Evolutionary conservation across 768 basidiomycete species (phyloP).

Genomic region (Naganishia vaughanmartiniae): DNA sequence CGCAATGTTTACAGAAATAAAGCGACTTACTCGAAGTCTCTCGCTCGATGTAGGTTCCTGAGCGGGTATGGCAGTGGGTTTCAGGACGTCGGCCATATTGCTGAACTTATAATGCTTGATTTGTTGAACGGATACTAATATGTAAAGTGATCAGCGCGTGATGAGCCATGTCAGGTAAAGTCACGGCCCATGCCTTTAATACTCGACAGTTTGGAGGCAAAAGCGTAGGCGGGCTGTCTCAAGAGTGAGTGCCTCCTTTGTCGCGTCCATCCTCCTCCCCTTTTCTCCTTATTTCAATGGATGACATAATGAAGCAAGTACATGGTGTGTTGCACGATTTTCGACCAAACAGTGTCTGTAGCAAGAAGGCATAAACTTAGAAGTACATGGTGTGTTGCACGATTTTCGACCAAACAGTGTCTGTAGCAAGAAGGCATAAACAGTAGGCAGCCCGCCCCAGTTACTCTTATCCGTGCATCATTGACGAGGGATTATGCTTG

Average conservation of each 20-base stretch:
- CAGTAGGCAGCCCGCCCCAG: too few relatives aligned
- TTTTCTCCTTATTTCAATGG: background rate
- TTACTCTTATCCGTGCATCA: too few relatives aligned
- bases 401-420: background rate
- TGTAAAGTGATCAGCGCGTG: background rate
- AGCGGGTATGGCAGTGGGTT: background rate
- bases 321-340: background rate
- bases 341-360: too few relatives aligned
- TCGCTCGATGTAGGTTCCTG: slow-evolving; percentile 5
- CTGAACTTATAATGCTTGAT: background rate
- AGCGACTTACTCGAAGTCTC: slow-evolving; percentile 1
- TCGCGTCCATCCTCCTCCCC: background rate
- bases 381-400: background rate
- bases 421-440: too few relatives aligned
- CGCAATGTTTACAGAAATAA: background rate
- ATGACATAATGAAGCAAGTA: background rate
- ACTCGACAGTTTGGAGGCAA: background rate
- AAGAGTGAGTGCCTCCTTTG: background rate
- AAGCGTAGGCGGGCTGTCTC: background rate
- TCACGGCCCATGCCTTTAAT: background rate
- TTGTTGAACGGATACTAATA: background rate
- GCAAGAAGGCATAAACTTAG: too few relatives aligned
- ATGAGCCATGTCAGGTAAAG: too few relatives aligned
- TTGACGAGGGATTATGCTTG: too few relatives aligned
- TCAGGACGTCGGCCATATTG: slow-evolving; percentile 2